These are phyloP conservation scores for Xylariaceae sp. DNA, from an alignment of 2,329 filamentous ascomycete species.

Conservation along the genomic window DNA sequence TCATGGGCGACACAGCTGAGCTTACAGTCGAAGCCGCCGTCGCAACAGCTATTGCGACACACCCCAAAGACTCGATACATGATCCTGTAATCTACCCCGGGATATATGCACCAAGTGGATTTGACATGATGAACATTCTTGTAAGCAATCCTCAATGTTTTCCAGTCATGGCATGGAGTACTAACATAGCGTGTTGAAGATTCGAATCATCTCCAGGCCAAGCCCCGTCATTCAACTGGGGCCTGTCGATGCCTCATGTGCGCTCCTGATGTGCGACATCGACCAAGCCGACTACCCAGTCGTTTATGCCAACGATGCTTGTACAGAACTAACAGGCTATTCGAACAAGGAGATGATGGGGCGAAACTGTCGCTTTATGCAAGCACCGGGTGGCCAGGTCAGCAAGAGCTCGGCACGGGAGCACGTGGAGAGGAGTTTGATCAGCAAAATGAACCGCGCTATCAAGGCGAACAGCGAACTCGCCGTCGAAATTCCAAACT, in stretches of 20 bases:
- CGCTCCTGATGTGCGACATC: slow-evolving; percentile 78
- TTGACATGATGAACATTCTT: slow-evolving; percentile 54
- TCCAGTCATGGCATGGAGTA: slow-evolving; percentile 1
- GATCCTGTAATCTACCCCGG: slow-evolving; percentile 54
- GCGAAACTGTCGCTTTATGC: slow-evolving; percentile 80
- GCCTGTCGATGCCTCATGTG: slow-evolving; percentile 77
- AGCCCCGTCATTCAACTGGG: slow-evolving; percentile 77
- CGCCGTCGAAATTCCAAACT: slow-evolving; percentile 64
- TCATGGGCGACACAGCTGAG: not conserved
- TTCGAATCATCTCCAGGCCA: slow-evolving; percentile 63
- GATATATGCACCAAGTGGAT: slow-evolving; percentile 51
- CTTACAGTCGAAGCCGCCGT: not conserved
- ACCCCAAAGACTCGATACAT: slow-evolving; percentile 18
- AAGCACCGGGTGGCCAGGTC: slow-evolving; percentile 67
- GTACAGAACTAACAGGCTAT: slow-evolving; percentile 76
- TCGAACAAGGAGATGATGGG: slow-evolving; percentile 69
- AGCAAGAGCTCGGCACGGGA: slow-evolving; percentile 55
- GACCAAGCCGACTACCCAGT: slow-evolving; percentile 71
- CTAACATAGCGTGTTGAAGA: slow-evolving; percentile 26
- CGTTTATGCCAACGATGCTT: slow-evolving; percentile 79
- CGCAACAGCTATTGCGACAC: not conserved
- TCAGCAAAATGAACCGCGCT: slow-evolving; percentile 50
- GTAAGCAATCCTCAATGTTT: slow-evolving; percentile 30
- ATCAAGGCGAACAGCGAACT: slow-evolving; percentile 44
- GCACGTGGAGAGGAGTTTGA: slow-evolving; percentile 62